These are phyloP conservation scores for Tetrapyrgos nigripes DNA, from an alignment of 1,284 basidiomycete genomes.

Conservation along the genomic window DNA sequence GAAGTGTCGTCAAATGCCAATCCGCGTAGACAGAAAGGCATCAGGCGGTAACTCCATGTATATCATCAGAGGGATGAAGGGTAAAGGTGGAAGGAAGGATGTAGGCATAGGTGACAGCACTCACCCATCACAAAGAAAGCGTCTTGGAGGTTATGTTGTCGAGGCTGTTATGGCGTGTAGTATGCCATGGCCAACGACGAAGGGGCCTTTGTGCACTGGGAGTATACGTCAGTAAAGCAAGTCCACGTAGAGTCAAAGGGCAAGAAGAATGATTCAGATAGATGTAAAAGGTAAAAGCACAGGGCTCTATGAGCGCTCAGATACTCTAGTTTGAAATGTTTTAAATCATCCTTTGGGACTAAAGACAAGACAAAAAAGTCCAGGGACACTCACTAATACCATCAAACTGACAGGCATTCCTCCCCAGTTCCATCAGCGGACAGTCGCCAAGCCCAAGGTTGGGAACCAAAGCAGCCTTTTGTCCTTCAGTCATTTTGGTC, in stretches of 20 bases:
- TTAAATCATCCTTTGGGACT: conserved; percentile 59
- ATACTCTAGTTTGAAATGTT: conserved; percentile 89
- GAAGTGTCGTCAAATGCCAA: conserved; percentile 66
- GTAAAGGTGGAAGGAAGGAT: neutral
- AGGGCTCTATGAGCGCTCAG: conserved; percentile 70
- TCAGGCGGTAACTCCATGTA: conserved; percentile 84
- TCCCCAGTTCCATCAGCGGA: too few species aligned
- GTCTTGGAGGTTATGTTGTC: too few species aligned
- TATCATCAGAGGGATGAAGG: conserved; percentile 52
- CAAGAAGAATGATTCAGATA: conserved; percentile 5
- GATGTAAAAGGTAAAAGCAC: conserved; percentile 21
- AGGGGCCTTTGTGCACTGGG: neutral
- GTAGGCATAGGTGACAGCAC: neutral
- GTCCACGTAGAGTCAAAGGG: neutral
- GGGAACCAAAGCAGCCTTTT: too few species aligned
- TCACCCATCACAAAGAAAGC: conserved; percentile 2
- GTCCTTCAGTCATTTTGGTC: too few species aligned
- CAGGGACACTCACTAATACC: conserved; percentile 15
- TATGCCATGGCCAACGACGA: too few species aligned
- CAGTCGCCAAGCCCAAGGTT: too few species aligned
- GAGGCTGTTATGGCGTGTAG: too few species aligned
- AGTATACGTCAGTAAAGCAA: neutral
- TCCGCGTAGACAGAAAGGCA: conserved; percentile 38
- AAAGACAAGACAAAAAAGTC: conserved; percentile 9
- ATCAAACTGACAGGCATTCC: neutral